Percentiles rank a stretch among this genome's conserved stretches.
phyloP scores from a whole-genome alignment of 2,329 filamentous ascomycete genomes.

The Sclerotinia borealis region DNA sequence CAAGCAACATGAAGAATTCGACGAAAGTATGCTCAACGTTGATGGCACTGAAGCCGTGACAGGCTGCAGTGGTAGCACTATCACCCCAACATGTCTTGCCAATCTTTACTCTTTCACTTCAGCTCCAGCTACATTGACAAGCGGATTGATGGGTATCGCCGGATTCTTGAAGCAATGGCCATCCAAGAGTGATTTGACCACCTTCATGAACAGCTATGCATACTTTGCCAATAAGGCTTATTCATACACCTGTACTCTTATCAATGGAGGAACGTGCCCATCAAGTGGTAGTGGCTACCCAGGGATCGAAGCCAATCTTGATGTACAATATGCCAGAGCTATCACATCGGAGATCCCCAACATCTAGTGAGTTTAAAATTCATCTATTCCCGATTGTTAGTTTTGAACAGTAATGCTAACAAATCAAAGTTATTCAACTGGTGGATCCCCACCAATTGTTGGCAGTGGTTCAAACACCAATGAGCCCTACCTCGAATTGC shows the following conservation, averaged over 20 bases:
- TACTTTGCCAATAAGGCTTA: constrained; percentile 23
- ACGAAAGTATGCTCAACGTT: constrained; percentile 10
- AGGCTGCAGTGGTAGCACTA: constrained; percentile 24
- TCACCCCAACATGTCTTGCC: constrained; percentile 29
- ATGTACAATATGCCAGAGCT: constrained; percentile 50
- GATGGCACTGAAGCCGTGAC: constrained; percentile 21
- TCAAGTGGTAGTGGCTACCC: constrained; percentile 16
- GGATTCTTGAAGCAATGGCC: constrained; percentile 29
- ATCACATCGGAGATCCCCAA: constrained; percentile 50
- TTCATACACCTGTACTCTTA: constrained; percentile 32
- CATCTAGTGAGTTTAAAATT: constrained; percentile 31
- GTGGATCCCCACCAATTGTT: constrained; percentile 49
- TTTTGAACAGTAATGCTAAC: neutral
- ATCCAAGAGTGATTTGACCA: constrained; percentile 25
- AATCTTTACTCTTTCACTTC: constrained; percentile 29
- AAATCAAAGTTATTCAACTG: constrained; percentile 42
- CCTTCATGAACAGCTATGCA: constrained; percentile 26
- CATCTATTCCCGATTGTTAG: neutral
- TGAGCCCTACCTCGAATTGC: constrained; percentile 61
- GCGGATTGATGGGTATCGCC: constrained; percentile 26
- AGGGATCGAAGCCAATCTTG: constrained; percentile 50
- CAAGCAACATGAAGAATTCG: constrained; percentile 11
- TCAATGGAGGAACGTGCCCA: constrained; percentile 32
- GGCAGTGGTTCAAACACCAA: constrained; percentile 46
- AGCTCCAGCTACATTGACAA: constrained; percentile 17